phyloP scores from a whole-genome alignment of 2,329 filamentous ascomycete genomes.

The Juglanconis oblonga region DNA sequence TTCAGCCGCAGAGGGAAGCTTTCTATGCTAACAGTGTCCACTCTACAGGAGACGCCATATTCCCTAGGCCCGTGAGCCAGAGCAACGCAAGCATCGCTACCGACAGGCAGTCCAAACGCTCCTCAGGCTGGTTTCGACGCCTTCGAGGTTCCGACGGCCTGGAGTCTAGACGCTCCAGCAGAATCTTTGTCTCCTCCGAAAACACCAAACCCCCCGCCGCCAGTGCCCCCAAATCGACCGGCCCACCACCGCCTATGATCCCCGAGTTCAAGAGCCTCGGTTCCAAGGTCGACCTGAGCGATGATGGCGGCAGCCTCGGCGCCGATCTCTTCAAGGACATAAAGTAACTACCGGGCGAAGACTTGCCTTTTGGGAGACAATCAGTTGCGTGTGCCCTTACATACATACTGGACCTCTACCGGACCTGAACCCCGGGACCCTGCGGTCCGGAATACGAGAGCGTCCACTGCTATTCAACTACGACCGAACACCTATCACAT shows the following conservation, averaged over 20 bases:
- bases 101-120: conserved; percentile 53
- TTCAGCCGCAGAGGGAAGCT: conserved; percentile 54
- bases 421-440: neutral
- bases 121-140: conserved; percentile 58
- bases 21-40: conserved; percentile 46
- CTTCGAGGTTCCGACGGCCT: conserved; percentile 40
- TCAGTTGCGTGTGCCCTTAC: no score
- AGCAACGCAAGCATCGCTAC: conserved; percentile 46
- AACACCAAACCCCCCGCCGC: conserved; percentile 22
- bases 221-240: conserved; percentile 35
- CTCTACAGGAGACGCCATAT: conserved; percentile 30
- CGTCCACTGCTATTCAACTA: no score
- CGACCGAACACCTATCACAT: neutral
- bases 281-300: conserved; percentile 41
- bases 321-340: conserved; percentile 59
- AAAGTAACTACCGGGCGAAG: conserved; percentile 35
- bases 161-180: conserved; percentile 35
- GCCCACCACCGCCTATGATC: conserved; percentile 59
- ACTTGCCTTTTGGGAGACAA: neutral
- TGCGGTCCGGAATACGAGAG: neutral
- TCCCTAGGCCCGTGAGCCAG: conserved; percentile 48
- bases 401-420: neutral
- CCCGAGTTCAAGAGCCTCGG: conserved; percentile 54
- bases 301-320: conserved; percentile 44
- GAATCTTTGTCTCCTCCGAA: conserved; percentile 37